Conservation (phyloP, 192 early-diverging fungal species). For the Gaertneriomyces sp. region DNA sequence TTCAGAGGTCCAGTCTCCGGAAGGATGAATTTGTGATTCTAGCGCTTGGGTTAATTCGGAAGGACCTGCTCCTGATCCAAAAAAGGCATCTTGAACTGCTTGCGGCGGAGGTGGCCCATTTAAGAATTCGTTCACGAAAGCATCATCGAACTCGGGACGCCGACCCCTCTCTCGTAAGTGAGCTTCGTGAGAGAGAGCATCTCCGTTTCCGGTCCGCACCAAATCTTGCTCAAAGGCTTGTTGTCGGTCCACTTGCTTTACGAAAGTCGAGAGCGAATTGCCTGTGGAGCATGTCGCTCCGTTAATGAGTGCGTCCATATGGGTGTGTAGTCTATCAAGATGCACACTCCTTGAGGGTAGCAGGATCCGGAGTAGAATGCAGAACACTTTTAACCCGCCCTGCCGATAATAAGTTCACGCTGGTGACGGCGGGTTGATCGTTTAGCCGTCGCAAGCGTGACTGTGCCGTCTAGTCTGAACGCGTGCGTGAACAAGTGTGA, state of each 20-base stretch:
- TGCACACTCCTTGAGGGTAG: too few species aligned
- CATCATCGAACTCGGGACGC: background rate
- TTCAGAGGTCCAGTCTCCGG: background rate
- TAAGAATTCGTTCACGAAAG: background rate
- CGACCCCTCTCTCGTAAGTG: background rate
- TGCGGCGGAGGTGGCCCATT: background rate
- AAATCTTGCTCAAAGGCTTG: background rate
- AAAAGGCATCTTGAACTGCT: background rate
- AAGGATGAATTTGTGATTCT: background rate
- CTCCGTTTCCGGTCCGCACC: background rate
- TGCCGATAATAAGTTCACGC: too few species aligned
- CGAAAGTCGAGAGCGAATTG: background rate
- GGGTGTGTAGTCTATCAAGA: too few species aligned
- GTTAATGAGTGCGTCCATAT: too few species aligned
- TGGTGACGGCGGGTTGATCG: too few species aligned
- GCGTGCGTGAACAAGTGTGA: too few species aligned
- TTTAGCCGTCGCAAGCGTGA: too few species aligned
- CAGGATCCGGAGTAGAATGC: too few species aligned
- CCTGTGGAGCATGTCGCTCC: background rate
- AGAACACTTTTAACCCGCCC: too few species aligned
- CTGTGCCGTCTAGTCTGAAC: too few species aligned
- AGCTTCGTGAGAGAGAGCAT: background rate
- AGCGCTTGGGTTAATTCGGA: background rate
- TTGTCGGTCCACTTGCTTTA: conserved; percentile 1
- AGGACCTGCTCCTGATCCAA: conserved; percentile 5